Evolutionary conservation across 139 green algal genomes (phyloP).

Genomic region (Gonium pectorale): DNA sequence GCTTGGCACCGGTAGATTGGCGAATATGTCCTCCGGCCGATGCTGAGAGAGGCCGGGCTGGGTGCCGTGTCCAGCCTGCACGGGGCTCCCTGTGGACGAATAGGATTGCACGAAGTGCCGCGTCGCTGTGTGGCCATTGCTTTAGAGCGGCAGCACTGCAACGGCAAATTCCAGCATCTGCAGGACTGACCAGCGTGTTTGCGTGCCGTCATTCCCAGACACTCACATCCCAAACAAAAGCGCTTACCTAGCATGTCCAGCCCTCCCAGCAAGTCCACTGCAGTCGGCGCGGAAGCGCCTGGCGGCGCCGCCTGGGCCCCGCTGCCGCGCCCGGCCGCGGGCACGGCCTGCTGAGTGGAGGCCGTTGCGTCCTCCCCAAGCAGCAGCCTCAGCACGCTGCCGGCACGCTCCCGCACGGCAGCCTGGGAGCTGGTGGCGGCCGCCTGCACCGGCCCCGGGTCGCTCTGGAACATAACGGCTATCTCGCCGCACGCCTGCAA

Average conservation of each 20-base stretch:
- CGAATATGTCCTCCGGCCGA: no score
- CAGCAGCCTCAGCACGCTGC: slow-evolving; percentile 27
- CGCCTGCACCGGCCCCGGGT: slow-evolving; percentile 55
- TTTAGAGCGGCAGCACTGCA: no score
- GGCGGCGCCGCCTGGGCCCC: not conserved
- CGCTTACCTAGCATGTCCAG: slow-evolving; percentile 24
- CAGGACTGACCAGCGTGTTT: no score
- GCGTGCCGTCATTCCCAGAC: not conserved
- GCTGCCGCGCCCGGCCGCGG: not conserved
- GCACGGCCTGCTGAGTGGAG: not conserved
- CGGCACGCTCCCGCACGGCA: slow-evolving; percentile 62
- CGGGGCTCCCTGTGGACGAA: no score
- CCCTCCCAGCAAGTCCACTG: not conserved
- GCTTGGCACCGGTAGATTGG: no score
- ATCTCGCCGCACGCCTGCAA: slow-evolving; percentile 66
- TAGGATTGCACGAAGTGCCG: no score
- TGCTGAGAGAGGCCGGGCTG: no score
- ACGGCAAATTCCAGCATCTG: no score
- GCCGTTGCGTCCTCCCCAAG: not conserved
- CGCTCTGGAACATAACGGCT: slow-evolving; percentile 82
- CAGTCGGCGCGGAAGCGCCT: not conserved
- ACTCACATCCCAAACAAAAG: not conserved
- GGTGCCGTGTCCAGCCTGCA: no score
- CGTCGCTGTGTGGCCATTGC: no score
- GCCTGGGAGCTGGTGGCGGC: slow-evolving; percentile 54